These are phyloP conservation scores for Cladosporium oxysporum DNA, from an alignment of 2,329 filamentous ascomycete genomes.

Conservation along the genomic window DNA sequence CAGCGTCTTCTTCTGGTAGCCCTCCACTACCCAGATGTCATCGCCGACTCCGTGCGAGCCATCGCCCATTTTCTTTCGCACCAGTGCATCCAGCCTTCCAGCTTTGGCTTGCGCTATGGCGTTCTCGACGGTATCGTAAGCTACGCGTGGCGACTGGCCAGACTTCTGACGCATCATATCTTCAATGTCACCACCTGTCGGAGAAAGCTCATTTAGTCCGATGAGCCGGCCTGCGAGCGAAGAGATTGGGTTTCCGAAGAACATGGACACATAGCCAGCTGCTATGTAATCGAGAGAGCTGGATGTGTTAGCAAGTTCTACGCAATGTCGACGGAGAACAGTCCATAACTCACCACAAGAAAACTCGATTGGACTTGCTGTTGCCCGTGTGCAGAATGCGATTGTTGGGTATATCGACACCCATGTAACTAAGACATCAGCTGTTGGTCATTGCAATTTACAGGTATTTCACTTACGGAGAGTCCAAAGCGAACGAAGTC, in stretches of 20 bases:
- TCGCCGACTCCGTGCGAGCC: not conserved
- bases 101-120: not conserved
- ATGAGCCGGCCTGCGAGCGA: not conserved
- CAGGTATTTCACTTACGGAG: not conserved
- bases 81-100: not conserved
- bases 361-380: not conserved
- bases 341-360: not conserved
- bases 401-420: conserved; percentile 4
- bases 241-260: not conserved
- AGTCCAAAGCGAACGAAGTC: conserved; percentile 7
- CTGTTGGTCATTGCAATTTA: not conserved
- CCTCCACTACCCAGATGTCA: not conserved
- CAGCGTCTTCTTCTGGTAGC: not conserved
- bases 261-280: not conserved
- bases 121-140: conserved; percentile 2
- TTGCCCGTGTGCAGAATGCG: conserved; percentile 4
- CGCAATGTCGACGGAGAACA: not conserved
- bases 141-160: not conserved
- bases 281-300: conserved; percentile 5
- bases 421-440: conserved; percentile 1
- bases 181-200: not conserved
- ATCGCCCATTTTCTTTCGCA: conserved; percentile 5
- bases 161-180: not conserved
- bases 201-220: not conserved
- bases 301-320: not conserved